Evolutionary conservation across 1,139 yeast genomes (phyloP).

Genomic region (Torulaspora pretoriensis): DNA sequence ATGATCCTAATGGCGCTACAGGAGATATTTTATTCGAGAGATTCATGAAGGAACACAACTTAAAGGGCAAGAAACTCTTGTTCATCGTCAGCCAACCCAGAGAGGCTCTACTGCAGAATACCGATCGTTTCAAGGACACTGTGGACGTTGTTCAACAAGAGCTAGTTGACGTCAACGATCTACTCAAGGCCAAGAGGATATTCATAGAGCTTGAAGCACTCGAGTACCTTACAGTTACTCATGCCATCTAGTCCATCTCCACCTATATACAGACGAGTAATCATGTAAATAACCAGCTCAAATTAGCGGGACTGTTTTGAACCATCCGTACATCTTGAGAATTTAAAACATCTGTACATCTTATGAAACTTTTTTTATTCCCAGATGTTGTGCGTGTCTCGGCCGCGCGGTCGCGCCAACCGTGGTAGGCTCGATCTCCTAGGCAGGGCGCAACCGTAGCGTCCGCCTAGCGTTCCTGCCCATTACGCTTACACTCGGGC

Average conservation of each 20-base stretch:
- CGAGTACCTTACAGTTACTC: slow-evolving; percentile 44
- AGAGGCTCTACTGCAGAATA: slow-evolving; percentile 33
- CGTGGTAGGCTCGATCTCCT: no score
- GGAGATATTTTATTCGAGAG: slow-evolving; percentile 51
- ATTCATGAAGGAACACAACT: slow-evolving; percentile 56
- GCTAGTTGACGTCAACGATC: slow-evolving; percentile 77
- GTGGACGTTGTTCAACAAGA: slow-evolving; percentile 71
- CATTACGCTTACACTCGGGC: background rate
- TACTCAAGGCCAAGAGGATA: slow-evolving; percentile 74
- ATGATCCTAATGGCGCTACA: slow-evolving; percentile 34
- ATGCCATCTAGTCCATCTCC: slow-evolving; percentile 11
- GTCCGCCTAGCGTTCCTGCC: background rate
- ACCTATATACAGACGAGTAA: background rate
- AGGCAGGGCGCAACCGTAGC: no score
- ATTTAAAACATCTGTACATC: background rate
- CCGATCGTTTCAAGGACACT: slow-evolving; percentile 46
- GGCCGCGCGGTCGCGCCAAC: no score
- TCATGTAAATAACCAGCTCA: background rate
- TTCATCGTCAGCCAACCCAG: slow-evolving; percentile 47
- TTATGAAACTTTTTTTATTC: no score
- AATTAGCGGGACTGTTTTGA: background rate
- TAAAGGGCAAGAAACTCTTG: slow-evolving; percentile 54
- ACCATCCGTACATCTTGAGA: background rate
- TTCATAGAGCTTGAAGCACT: slow-evolving; percentile 73
- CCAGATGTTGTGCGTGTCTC: no score